A percentile compares a stretch with the other conserved stretches of the same genome.
These are phyloP conservation scores for Alternaria infectoria DNA, from an alignment of 2,329 filamentous ascomycete genomes.

Conservation along the genomic window DNA sequence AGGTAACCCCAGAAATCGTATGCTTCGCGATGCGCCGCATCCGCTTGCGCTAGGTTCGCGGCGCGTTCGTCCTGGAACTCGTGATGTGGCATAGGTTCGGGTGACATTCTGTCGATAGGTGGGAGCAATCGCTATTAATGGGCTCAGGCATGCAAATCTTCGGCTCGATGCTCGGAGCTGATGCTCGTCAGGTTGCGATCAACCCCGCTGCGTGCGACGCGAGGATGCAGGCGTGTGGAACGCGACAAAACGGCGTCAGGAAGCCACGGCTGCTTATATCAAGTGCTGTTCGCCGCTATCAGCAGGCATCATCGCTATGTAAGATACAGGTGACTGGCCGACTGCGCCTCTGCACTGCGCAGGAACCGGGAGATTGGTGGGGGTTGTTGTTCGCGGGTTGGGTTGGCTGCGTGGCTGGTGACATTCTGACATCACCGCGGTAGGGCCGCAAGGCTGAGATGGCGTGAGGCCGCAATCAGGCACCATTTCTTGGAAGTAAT, in stretches of 20 bases:
- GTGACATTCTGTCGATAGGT: constrained; percentile 33
- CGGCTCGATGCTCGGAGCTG: constrained; percentile 23
- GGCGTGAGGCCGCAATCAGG: constrained; percentile 24
- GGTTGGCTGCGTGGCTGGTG: constrained; percentile 10
- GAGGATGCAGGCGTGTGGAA: constrained; percentile 12
- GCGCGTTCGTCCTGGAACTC: constrained; percentile 24
- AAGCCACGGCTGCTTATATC: constrained; percentile 18
- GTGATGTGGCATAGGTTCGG: constrained; percentile 31
- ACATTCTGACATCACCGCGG: constrained; percentile 26
- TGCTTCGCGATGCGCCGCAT: constrained; percentile 51
- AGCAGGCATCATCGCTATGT: constrained; percentile 18
- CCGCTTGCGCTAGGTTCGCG: constrained; percentile 26
- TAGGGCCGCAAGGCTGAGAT: constrained; percentile 20
- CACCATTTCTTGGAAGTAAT: constrained; percentile 5
- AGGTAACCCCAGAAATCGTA: constrained; percentile 59
- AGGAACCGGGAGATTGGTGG: constrained; percentile 20
- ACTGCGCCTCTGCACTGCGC: constrained; percentile 33
- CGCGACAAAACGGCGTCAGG: constrained; percentile 4
- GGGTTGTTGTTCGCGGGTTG: constrained; percentile 19
- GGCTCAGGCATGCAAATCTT: constrained; percentile 16
- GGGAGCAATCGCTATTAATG: constrained; percentile 1
- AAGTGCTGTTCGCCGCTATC: constrained; percentile 12
- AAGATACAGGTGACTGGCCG: constrained; percentile 30
- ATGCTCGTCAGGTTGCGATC: constrained; percentile 26
- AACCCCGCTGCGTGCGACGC: constrained; percentile 24